phyloP scores from a whole-genome alignment of 805 yeast species.

The Starmerella scarabaei region DNA sequence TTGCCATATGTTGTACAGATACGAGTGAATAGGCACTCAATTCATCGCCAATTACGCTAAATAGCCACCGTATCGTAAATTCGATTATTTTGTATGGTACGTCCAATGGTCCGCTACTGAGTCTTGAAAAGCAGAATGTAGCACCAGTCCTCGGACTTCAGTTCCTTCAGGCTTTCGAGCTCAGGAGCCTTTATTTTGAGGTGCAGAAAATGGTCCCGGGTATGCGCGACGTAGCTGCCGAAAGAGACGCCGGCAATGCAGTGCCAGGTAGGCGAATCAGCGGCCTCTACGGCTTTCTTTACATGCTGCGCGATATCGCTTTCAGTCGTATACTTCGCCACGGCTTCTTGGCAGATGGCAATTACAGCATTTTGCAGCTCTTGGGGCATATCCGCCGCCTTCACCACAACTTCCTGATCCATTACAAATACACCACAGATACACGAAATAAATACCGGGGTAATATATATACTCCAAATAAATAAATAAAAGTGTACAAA shows the following conservation, averaged over 20 bases:
- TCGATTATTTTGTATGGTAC: too few species aligned
- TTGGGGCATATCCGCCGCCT: constrained; percentile 21
- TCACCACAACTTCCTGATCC: constrained; percentile 11
- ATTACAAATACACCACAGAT: too few species aligned
- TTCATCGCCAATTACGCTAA: too few species aligned
- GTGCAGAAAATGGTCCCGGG: constrained; percentile 41
- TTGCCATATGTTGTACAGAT: too few species aligned
- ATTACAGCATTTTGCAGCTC: constrained; percentile 16
- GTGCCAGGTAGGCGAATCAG: constrained; percentile 50
- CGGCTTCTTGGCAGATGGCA: constrained; percentile 32
- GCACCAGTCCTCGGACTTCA: constrained; percentile 1
- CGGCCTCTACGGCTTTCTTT: constrained; percentile 44
- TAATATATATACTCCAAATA: too few species aligned
- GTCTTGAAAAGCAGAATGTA: constrained; percentile 41
- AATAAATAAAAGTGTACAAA: neutral
- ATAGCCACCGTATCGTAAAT: too few species aligned
- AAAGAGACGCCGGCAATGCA: constrained; percentile 48
- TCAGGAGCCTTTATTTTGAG: constrained; percentile 31
- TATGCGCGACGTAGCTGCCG: constrained; percentile 51
- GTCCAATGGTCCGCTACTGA: neutral
- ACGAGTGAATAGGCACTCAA: too few species aligned
- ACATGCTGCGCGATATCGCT: constrained; percentile 45
- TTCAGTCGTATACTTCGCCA: constrained; percentile 35
- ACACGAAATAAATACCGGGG: too few species aligned
- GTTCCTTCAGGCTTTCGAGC: constrained; percentile 29